phyloP scores from a whole-genome alignment of 306 rosid genomes.

The Senna tora region DNA sequence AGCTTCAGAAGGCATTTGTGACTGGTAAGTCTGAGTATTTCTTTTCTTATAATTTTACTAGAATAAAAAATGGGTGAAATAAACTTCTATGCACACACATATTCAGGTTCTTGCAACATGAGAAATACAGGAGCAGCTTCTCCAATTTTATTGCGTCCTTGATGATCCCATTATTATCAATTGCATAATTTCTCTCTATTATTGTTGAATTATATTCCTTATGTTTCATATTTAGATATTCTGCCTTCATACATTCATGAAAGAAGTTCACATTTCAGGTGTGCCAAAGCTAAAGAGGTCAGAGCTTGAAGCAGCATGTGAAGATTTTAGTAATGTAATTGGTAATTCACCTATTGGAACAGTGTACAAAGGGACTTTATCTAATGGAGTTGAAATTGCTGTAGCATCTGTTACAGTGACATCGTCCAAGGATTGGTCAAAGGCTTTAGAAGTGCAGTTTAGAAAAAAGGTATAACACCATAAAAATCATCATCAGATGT shows the following conservation, averaged over 20 bases:
- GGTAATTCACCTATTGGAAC: conserved; percentile 78
- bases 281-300: conserved; percentile 91
- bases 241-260: conserved; percentile 30
- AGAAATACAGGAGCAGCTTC: conserved; percentile 7
- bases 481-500: neutral
- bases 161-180: conserved; percentile 34
- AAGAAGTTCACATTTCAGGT: conserved; percentile 55
- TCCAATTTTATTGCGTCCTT: neutral
- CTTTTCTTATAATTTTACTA: conserved; percentile 22
- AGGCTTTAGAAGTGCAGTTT: conserved; percentile 67
- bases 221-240: conserved; percentile 20
- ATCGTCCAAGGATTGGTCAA: conserved; percentile 69
- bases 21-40: conserved; percentile 59
- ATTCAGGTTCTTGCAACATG: conserved; percentile 11
- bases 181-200: conserved; percentile 19
- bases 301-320: conserved; percentile 91
- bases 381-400: conserved; percentile 94
- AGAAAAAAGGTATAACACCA: conserved; percentile 73
- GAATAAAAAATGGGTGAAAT: conserved; percentile 23
- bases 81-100: neutral
- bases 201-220: neutral
- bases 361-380: conserved; percentile 92
- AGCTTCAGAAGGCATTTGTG: conserved; percentile 94
- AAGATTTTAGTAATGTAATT: conserved; percentile 94
- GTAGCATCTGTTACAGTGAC: conserved; percentile 66